phyloP scores from a whole-genome alignment of 768 basidiomycete species.

The Podaxis sp. region DNA sequence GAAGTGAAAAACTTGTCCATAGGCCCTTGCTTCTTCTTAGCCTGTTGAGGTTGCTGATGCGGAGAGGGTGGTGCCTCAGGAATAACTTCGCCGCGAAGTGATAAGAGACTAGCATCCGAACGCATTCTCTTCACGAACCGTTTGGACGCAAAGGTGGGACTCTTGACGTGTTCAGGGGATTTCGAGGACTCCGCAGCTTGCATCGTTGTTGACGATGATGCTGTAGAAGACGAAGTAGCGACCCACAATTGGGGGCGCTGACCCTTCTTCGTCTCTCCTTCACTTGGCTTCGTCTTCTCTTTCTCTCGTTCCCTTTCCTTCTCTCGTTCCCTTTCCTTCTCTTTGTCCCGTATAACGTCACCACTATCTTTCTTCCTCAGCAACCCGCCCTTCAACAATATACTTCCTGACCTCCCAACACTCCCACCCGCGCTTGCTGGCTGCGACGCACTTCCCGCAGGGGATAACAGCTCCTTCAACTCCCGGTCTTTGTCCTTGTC shows the following conservation, averaged over 20 bases:
- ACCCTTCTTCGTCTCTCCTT: slow-evolving; percentile 17
- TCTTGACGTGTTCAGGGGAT: slow-evolving; percentile 5
- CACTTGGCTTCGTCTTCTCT: slow-evolving; percentile 18
- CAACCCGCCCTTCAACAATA: slow-evolving; percentile 13
- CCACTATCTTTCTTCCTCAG: slow-evolving; percentile 22
- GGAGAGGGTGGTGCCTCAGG: slow-evolving; percentile 14
- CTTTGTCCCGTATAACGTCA: slow-evolving; percentile 21
- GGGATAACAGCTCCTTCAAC: background rate
- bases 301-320: slow-evolving; percentile 26
- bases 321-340: slow-evolving; percentile 24
- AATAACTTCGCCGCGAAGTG: background rate
- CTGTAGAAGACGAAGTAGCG: slow-evolving; percentile 20
- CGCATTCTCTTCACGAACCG: slow-evolving; percentile 8
- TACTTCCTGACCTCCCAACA: slow-evolving; percentile 13
- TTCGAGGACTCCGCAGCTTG: background rate
- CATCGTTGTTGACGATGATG: background rate
- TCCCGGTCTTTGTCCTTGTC: slow-evolving; percentile 8
- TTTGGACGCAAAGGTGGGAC: background rate
- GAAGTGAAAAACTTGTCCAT: slow-evolving; percentile 31
- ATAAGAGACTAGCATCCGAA: slow-evolving; percentile 12
- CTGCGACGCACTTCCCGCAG: slow-evolving; percentile 1
- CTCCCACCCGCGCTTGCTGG: slow-evolving; percentile 4
- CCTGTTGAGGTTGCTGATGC: background rate
- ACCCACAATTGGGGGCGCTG: slow-evolving; percentile 33
- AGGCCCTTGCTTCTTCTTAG: slow-evolving; percentile 31